Conservation (phyloP, 129 eudicot species). For the Apium graveolens region DNA sequence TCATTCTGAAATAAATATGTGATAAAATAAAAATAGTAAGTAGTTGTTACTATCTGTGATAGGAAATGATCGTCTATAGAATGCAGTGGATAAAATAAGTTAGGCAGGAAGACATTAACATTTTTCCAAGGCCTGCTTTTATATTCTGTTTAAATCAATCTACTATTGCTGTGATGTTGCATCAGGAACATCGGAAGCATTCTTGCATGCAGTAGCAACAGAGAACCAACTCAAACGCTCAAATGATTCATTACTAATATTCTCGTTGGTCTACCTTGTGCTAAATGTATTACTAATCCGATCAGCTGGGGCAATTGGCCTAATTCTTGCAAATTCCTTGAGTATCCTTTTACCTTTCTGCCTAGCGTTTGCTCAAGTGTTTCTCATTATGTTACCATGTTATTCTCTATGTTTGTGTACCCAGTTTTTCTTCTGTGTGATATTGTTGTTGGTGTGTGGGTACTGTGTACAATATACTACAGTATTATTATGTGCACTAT, state of each 20-base stretch:
- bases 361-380: neutral
- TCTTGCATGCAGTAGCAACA: constrained; percentile 91
- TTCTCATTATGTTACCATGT: neutral
- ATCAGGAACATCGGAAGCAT: constrained; percentile 98
- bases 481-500: neutral
- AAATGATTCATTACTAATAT: constrained; percentile 63
- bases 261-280: constrained; percentile 61
- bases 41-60: neutral
- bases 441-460: neutral
- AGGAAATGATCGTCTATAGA: neutral
- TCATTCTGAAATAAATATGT: neutral
- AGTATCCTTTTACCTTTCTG: constrained; percentile 66
- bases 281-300: constrained; percentile 68
- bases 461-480: neutral
- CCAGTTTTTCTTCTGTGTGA: neutral
- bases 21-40: neutral
- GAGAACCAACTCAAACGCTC: constrained; percentile 75
- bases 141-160: neutral
- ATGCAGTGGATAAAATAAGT: neutral
- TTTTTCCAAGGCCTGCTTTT: neutral
- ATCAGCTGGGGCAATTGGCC: constrained; percentile 89
- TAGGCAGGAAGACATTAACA: neutral
- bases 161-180: neutral
- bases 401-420: neutral
- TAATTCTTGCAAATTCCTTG: constrained; percentile 82